These are phyloP conservation scores for Eremothecium coryli DNA, from an alignment of 1,139 yeast genomes.

Conservation along the genomic window DNA sequence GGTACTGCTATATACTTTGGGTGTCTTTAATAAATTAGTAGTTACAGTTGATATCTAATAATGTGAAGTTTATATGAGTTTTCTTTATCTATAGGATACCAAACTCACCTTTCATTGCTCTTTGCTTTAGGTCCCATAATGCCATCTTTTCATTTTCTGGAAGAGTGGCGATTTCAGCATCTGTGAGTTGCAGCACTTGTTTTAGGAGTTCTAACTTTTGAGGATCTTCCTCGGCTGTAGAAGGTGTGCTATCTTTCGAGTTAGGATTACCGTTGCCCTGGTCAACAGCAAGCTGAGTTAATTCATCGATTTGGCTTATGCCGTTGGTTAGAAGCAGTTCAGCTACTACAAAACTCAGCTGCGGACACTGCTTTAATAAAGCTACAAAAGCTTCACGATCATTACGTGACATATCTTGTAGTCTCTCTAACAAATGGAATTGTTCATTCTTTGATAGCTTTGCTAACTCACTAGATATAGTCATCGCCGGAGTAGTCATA, in stretches of 20 bases:
- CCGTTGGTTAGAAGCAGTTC: slow-evolving; percentile 56
- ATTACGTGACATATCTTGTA: slow-evolving; percentile 53
- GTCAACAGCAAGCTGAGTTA: slow-evolving; percentile 27
- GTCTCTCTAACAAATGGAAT: slow-evolving; percentile 40
- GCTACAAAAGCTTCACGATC: slow-evolving; percentile 57
- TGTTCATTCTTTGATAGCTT: slow-evolving; percentile 33
- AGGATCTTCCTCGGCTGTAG: slow-evolving; percentile 30
- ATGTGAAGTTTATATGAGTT: too few species aligned
- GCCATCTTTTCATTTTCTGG: slow-evolving; percentile 48
- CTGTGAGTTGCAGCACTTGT: slow-evolving; percentile 50
- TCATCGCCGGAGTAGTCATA: slow-evolving; percentile 48
- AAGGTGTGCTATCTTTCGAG: slow-evolving; percentile 10
- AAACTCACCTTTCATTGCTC: slow-evolving; percentile 30
- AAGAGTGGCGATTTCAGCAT: slow-evolving; percentile 51
- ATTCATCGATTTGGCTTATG: slow-evolving; percentile 27
- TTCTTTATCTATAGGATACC: slow-evolving; percentile 16
- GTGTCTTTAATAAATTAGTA: too few species aligned
- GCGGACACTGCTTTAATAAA: slow-evolving; percentile 64
- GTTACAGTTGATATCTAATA: too few species aligned
- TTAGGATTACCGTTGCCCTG: slow-evolving; percentile 12
- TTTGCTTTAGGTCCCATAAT: slow-evolving; percentile 31
- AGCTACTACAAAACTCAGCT: slow-evolving; percentile 69
- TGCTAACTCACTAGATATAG: slow-evolving; percentile 50
- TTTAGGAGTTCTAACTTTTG: slow-evolving; percentile 47
- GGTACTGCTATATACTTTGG: too few species aligned